Conservation (phyloP, 495 filamentous ascomycete genomes). For the Penicillium paradoxum region DNA sequence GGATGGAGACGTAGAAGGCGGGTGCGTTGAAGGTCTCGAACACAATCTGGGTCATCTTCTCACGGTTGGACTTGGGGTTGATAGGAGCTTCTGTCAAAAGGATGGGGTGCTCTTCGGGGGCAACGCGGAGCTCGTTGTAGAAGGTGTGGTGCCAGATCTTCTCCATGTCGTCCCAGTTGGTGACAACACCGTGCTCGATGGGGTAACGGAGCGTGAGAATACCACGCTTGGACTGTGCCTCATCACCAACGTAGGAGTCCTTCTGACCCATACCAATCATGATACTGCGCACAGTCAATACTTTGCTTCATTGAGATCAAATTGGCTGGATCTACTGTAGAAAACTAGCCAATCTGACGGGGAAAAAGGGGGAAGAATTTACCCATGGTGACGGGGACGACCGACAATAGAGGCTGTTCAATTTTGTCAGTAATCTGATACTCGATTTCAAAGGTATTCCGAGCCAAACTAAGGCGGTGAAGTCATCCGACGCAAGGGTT, state of each 20-base stretch:
- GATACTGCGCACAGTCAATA: conserved; percentile 62
- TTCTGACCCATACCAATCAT: conserved; percentile 99
- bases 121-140: conserved; percentile 99
- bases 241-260: conserved; percentile 99
- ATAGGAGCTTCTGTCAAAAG: conserved; percentile 98
- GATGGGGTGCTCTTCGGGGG: conserved; percentile 99
- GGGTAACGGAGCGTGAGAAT: conserved; percentile 98
- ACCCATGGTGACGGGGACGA: conserved; percentile 99
- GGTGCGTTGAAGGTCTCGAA: conserved; percentile 99
- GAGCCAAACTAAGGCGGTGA: neutral
- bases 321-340: neutral
- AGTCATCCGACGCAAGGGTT: conserved; percentile 28
- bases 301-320: neutral
- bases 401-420: conserved; percentile 92
- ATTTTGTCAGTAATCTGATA: conserved; percentile 3
- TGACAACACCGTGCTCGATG: conserved; percentile 99
- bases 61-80: conserved; percentile 99
- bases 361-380: conserved; percentile 42
- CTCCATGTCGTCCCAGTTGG: conserved; percentile 99
- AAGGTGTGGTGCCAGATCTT: conserved; percentile 99
- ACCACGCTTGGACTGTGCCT: conserved; percentile 99
- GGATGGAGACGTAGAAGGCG: conserved; percentile 99
- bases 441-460: neutral
- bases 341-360: conserved; percentile 13
- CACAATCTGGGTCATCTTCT: conserved; percentile 99